Base-by-base conservation (phyloP, 306 rosid species). In the Dryas octopetala region DNA sequence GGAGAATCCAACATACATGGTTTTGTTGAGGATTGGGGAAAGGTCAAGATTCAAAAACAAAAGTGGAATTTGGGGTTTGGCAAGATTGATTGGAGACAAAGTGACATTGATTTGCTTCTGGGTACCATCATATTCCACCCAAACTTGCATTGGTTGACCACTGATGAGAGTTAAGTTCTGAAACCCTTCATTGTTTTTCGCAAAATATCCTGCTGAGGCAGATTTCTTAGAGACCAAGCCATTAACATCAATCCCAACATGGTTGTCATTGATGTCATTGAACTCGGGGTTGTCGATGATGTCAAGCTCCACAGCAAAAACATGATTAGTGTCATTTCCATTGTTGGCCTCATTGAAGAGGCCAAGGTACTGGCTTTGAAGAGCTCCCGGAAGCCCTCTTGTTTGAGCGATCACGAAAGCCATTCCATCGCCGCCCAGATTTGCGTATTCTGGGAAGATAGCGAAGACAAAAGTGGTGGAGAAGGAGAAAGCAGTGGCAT, bases 281-380 rank as follows among this genome's bases (percentile, higher is more conserved):
- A 66, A 13, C 57, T 11, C 73, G 8, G 6, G 7, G 58, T 26
- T 64, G 8, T 5, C 13, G 15, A 53, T 26, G n/a, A 73, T 76
- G 17, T 76, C 73, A 5, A 76, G 47, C 47, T 66, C 67, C 3
- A 76, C 79, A n/a, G 79, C 73, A 46, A 75, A 75, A 19, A 66
- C 12, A 15, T 54, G 73, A 5, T 54, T 54, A 19, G 66, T 43
- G 17, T 6, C 16, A 16, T 53, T 75, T 0, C 45, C 71, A 7
- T 11, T 7, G 45, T 51, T 16, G 26, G 14, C 0, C 19, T 9
- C 12, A 5, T 54, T 75, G 69, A 75, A 40, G n/a, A 75, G 79
- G 8, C 79, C 79, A 5, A 75, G 73, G n/a, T 17, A 75, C 57
- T 26, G 50, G 17, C 51, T 60, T 3, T 47, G 19, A 4, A 5